Evolutionary conservation across 2,329 filamentous ascomycete species (phyloP), one percentile per base, ranked within the genome.

Genomic region (Fusarium sp.): DNA sequence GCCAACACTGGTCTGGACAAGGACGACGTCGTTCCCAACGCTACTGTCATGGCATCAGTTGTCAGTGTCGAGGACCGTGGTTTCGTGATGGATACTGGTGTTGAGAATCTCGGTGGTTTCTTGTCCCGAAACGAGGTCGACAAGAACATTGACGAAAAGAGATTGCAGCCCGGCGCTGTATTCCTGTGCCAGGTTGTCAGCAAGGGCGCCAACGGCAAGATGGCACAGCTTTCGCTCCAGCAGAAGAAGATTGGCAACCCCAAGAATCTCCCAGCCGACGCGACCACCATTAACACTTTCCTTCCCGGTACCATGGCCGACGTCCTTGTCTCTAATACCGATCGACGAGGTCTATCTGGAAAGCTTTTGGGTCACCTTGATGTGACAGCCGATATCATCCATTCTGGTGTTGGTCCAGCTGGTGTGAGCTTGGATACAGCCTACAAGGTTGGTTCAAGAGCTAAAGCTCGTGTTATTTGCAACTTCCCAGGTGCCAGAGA

Each of bases 41-140:
- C 85, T 69, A 94, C 92, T 46, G 83, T 98, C 21, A 97, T 98
- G 86, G 95, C 94, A 3, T 91, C 94, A 0, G 90, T 99, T 26
- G 81, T 87, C 52, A 99, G 95, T 79, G 91, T 97, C n/a, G 95
- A 99, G 80, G 97, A 99, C 74, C 94, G 97, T 76, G 96, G 96
- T 66, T 87, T 96, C 61, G 88, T 98, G 58, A 97, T 99, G 93
- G 93, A 98, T 73, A 81, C 98, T 39, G 93, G 93, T 19, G 83
- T 98, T 9, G 84, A 89, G 37, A 86, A 88, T 39, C 79, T 94
- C 54, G 90, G 90, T 68, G 96, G 93, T 4, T 99, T 99, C 81
- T 85, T 99, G 76, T 88, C 93, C 7, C 92, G 91, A 65, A 93
- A 91, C 76, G 94, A 98, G 77, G 83, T 98, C 19, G 92, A 93